Base-by-base conservation (phyloP, 768 basidiomycete species). In the Leccinum subtestaceum region DNA sequence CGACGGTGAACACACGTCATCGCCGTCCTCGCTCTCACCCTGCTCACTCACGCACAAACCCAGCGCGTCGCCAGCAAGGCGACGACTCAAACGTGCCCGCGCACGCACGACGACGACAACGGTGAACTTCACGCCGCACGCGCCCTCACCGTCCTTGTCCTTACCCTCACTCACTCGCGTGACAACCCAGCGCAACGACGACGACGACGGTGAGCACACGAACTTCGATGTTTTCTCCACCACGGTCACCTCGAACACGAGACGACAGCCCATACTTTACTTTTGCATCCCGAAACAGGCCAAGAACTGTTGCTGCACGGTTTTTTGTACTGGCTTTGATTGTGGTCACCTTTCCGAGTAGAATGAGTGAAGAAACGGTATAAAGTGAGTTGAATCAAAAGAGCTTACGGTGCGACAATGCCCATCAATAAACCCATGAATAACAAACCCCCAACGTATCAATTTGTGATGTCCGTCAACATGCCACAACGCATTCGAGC, bases 211-310 rank as follows among this genome's bases (percentile, higher is more conserved):
- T 23, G 23, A 23, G 23, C 23, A 23, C 23, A 23, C 23, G 23
- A 23, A 74, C 65, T 13, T 63, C 60, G 0, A 67, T 55, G 34
- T 76, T 76, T 50, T 76, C 67, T 7, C 69, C 65, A 9, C 70
- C 71, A 13, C 53, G 51, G 48, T 75, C 71, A 2, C 74, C 70
- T 32, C 58, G 32, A 7, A 76, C 63, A 2, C 60, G 46, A 13
- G 57, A 76, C 0, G 72, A 71, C 0, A 48, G 45, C 3, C 67
- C 66, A 49, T 59, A 72, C 19, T n/a, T 19, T 4, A 11, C 2
- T 7, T 61, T 51, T 0, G 67, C 68, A n/a, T 45, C 15, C 0
- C 63, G 29, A 51, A 75, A 75, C 4, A 70, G 45, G 4, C 60
- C 9, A 0, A 72, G 52, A 2, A 75, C 71, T 0, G 63, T 75